Evolutionary conservation across 768 basidiomycete genomes (phyloP), one percentile per base, ranked within the genome.

Genomic region (Tylopilus rubrobrunneus): DNA sequence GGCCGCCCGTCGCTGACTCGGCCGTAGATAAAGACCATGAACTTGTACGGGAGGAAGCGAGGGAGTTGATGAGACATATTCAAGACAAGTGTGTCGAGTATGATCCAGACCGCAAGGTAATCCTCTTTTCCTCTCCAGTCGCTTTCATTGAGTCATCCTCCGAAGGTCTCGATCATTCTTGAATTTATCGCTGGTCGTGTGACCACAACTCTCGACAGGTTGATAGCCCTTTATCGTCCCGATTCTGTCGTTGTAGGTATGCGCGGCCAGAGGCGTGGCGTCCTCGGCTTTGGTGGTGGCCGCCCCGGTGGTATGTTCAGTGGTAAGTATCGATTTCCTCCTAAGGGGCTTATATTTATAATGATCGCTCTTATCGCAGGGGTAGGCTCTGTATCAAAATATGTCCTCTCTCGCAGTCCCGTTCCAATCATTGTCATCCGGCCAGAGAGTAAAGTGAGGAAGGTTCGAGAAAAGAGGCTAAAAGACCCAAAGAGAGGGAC

Each of bases 361-460:
- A 45, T 27, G 12, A 14, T 37, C 28, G 5, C n/a, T 76, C 19
- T 66, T 82, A 46, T 74, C 75, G 71, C 76, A 46, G 82, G 75
- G 12, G 80, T 88, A 60, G 87, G 86, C 12, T 82, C 81, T 23
- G 83, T 87, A 7, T 63, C 47, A 56, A 88, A 85, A 59, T 89
- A 91, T 66, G 92, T 89, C 57, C 81, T 97, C 41, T 87, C 89
- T 17, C 93, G 91, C 65, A 94, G 92, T 1, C 93, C 96, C 1
- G 92, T 99, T 0, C 96, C 96, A 2, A 90, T 97, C 61, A 93
- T 98, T 57, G 96, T 98, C 48, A 94, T 98, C 40, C 80, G 92
- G 4, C 92, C 93, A 2, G 90, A 92, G 62, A 79, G 89, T 36
- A 92, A 94, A 64, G 85, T 94, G 28, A 81, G 83, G 58, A 95